A percentile compares a stretch with the other conserved stretches of the same genome.
Conservation (phyloP, 768 basidiomycete species). For the Auriculariales sp. region DNA sequence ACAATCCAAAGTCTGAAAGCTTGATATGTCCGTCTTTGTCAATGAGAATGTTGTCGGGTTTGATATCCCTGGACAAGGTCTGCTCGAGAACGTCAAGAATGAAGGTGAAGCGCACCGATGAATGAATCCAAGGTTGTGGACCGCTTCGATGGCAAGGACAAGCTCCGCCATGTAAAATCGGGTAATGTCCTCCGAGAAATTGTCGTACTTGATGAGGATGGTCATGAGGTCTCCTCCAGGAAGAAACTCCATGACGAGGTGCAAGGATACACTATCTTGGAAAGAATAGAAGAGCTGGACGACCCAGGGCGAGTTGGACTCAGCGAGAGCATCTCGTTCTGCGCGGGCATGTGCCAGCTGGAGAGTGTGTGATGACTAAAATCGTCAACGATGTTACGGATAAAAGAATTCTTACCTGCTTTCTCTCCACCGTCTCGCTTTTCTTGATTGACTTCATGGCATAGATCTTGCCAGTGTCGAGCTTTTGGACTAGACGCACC, state of each 20-base stretch:
- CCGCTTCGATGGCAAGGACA: slow-evolving; percentile 92
- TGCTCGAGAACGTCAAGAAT: slow-evolving; percentile 3
- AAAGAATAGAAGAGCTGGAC: slow-evolving; percentile 98
- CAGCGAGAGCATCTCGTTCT: slow-evolving; percentile 91
- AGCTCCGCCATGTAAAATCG: slow-evolving; percentile 99
- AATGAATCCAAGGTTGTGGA: slow-evolving; percentile 94
- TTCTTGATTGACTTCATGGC: slow-evolving; percentile 98
- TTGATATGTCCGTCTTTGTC: slow-evolving; percentile 97
- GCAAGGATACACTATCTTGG: slow-evolving; percentile 83
- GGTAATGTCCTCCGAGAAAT: slow-evolving; percentile 94
- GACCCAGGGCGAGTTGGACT: slow-evolving; percentile 91
- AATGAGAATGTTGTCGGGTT: slow-evolving; percentile 97
- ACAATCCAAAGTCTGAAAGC: slow-evolving; percentile 94
- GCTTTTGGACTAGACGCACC: slow-evolving; percentile 91
- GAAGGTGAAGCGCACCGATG: slow-evolving; percentile 54
- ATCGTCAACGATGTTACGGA: background rate
- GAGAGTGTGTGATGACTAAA: background rate
- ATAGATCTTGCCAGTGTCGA: slow-evolving; percentile 94
- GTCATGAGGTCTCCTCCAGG: slow-evolving; percentile 99
- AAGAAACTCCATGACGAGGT: slow-evolving; percentile 98
- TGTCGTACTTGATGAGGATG: slow-evolving; percentile 99
- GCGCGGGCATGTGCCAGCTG: slow-evolving; percentile 96
- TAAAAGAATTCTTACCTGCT: slow-evolving; percentile 51
- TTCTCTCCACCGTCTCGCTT: slow-evolving; percentile 98
- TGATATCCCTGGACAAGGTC: slow-evolving; percentile 64